Evolutionary conservation across 192 early-diverging fungal genomes (phyloP), one percentile per base, ranked within the genome.

Genomic region (Coemansia sp.): DNA sequence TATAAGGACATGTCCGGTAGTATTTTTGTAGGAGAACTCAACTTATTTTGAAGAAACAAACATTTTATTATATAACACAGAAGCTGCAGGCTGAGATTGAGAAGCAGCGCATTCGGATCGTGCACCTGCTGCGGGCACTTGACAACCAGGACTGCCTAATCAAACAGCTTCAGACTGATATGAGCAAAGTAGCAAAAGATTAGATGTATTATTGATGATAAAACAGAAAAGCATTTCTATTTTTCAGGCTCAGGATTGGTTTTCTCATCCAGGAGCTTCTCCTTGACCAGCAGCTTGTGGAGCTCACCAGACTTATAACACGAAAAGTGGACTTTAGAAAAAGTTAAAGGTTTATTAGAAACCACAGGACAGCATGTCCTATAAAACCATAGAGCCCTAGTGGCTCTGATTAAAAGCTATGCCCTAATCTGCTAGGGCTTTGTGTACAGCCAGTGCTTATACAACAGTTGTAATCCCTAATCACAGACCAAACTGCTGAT

Each of bases 161-260:
- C 19, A 36, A 65, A 20, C 26, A 57, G 38, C 70, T 72, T 6
- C 52, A 61, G 49, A 26, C 21, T 7, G n/a, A 49, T 17, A 17
- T 3, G 8, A 58, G 2, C 21, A 6, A 23, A 8, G 15, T 22
- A 20, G 36, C 22, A 58, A n/a, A 4, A 17, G 9, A 48, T n/a
- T 48, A 48, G 46, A 31, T 6, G 31, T 31, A 31, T 31, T 31
- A 31, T 0, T 7, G 5, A 31, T 31, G 31, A 31, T 31, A 31
- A 31, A 31, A 31, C 31, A 31, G 31, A 31, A 98, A 73, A 57
- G 93, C 31, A 31, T 31, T 31, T 31, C 31, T 31, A 31, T 31
- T 26, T 26, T 4, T 26, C 25, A 26, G 25, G 25, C 10, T 42
- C 40, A 42, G 47, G n/a, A 14, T 49, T 17, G 14, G 47, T 14